A percentile compares a stretch with the other conserved stretches of the same genome.
Evolutionary conservation across 306 rosid species (phyloP).

Genomic region (Quercus mongolica): DNA sequence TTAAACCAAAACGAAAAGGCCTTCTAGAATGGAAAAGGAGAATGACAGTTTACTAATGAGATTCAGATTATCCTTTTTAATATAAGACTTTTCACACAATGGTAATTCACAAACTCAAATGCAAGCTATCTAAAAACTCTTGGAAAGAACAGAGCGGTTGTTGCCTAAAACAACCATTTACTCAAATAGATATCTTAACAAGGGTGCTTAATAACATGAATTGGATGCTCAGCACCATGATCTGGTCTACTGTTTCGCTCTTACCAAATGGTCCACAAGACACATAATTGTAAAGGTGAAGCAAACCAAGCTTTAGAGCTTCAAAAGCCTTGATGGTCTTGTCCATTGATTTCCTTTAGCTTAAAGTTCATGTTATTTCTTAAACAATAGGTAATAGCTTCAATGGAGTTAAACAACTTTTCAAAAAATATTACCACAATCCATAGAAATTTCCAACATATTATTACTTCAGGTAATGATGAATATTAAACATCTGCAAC

Average conservation of each 20-base stretch:
- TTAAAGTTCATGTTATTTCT: neutral
- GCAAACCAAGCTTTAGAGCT: neutral
- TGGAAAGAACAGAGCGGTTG: too few relatives aligned
- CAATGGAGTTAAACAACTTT: neutral
- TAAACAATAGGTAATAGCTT: too few relatives aligned
- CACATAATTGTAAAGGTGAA: too few relatives aligned
- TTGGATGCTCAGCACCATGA: too few relatives aligned
- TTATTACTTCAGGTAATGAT: neutral
- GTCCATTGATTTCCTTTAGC: neutral
- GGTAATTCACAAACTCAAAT: too few relatives aligned
- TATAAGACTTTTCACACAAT: too few relatives aligned
- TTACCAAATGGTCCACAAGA: too few relatives aligned
- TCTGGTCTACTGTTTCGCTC: too few relatives aligned
- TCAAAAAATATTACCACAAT: neutral
- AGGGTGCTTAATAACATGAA: too few relatives aligned
- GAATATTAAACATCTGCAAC: conserved; percentile 17
- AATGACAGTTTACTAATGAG: neutral
- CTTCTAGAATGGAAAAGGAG: neutral
- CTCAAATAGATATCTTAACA: too few relatives aligned
- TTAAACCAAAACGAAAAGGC: neutral
- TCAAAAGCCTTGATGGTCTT: neutral
- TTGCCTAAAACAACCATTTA: too few relatives aligned
- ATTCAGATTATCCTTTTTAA: neutral
- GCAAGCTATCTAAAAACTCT: too few relatives aligned
- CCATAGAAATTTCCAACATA: neutral